Base-by-base conservation (phyloP, 2,329 filamentous ascomycete genomes). In the Alternaria triticimaculans region DNA sequence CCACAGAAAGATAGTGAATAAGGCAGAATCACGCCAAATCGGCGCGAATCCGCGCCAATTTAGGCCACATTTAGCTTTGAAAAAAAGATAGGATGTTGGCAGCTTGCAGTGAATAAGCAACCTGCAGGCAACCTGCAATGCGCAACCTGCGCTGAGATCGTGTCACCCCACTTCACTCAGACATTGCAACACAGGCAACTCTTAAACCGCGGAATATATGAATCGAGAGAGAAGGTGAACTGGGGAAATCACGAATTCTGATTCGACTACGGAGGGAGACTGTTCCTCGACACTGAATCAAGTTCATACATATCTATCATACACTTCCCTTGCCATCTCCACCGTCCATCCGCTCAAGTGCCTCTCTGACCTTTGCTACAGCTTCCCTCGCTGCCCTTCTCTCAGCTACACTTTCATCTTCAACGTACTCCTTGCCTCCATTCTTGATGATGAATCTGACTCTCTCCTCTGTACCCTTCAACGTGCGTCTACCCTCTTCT, bases 401-500 rank as follows among this genome's bases (percentile, higher is more conserved):
- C 64, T 82, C 79, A 45, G 73, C 62, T 44, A 73, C 75, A 12
- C 80, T 80, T 41, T 78, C 77, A 26, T 71, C 68, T 45, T 79
- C 72, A 43, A 54, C 15, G 18, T 48, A 26, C 55, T 14, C 76
- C 72, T 44, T 76, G 80, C 33, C 84, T 15, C 81, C 82, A 15
- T 82, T 77, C 7, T 76, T 77, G 4, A 89, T 82, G 18, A 86
- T 73, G 30, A 73, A 68, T 26, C 82, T 80, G 58, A 89, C 78
- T 14, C 80, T 70, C 20, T 83, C 80, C 70, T 90, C 87, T 0
- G 86, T 86, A 23, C 82, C 80, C 60, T 82, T 84, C 33, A 90
- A 75, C 3, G 86, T 84, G n/a, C 80, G 80, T 48, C 87, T 80
- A 3, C 87, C 88, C 66, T 88, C 84, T 67, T 90, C 88, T 55